phyloP scores from a whole-genome alignment of 306 rosid genomes.

The Vigna trinervia region DNA sequence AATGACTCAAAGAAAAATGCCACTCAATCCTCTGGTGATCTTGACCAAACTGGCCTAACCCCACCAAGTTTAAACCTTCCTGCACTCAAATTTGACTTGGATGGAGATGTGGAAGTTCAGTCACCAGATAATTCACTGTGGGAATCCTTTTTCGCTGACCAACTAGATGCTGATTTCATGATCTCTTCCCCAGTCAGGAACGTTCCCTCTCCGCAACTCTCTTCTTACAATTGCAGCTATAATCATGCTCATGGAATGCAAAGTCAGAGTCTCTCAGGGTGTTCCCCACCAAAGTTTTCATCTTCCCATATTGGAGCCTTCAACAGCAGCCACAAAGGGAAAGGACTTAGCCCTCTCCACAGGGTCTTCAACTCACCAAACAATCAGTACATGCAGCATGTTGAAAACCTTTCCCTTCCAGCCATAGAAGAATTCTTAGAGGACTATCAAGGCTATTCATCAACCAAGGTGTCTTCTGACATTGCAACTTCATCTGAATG shows the following conservation, averaged over 20 bases:
- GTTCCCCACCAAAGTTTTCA: constrained; percentile 73
- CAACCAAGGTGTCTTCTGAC: constrained; percentile 41
- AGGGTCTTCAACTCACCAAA: constrained; percentile 77
- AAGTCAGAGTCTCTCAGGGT: constrained; percentile 58
- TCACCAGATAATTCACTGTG: constrained; percentile 83
- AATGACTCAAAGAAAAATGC: constrained; percentile 53
- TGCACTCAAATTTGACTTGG: constrained; percentile 65
- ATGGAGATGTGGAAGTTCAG: constrained; percentile 77
- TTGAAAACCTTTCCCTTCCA: constrained; percentile 61
- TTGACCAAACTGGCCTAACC: constrained; percentile 59
- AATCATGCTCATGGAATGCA: constrained; percentile 67
- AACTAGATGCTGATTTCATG: constrained; percentile 83
- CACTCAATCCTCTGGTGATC: constrained; percentile 49
- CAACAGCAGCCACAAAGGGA: constrained; percentile 65
- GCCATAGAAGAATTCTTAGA: constrained; percentile 78
- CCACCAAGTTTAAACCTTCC: constrained; percentile 79
- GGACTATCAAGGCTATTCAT: constrained; percentile 55
- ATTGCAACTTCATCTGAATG: constrained; percentile 51
- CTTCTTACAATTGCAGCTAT: constrained; percentile 54
- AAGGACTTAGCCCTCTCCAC: constrained; percentile 87
- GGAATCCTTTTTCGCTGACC: constrained; percentile 84
- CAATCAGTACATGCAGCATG: constrained; percentile 68
- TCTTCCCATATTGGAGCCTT: constrained; percentile 65
- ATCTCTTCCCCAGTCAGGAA: constrained; percentile 80
- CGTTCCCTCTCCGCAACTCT: constrained; percentile 62